A percentile compares a stretch with the other conserved stretches of the same genome.
Conservation (phyloP, 257 asterid species). For the Petunia secreta region DNA sequence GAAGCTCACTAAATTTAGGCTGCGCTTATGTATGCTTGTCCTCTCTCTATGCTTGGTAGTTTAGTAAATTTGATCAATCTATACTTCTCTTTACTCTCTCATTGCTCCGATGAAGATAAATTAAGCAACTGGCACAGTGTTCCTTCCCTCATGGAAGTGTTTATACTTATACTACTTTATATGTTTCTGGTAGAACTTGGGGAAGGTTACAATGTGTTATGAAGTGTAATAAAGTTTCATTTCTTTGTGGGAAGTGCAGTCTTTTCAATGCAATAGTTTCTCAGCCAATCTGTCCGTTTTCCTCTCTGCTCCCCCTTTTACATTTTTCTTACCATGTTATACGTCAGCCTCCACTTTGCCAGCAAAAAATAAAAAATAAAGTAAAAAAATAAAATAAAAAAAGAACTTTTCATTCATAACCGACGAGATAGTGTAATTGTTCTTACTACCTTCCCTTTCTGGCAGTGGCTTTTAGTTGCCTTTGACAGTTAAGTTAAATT, state of each 20-base stretch:
- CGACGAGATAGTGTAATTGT: background rate
- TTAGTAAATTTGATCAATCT: background rate
- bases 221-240: slow-evolving; percentile 4
- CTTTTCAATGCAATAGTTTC: background rate
- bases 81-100: background rate
- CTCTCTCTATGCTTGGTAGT: background rate
- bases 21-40: slow-evolving; percentile 23
- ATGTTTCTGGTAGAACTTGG: background rate
- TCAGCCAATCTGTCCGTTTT: background rate
- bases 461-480: slow-evolving; percentile 17
- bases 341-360: slow-evolving; percentile 18
- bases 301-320: slow-evolving; percentile 1
- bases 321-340: background rate
- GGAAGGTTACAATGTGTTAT: background rate
- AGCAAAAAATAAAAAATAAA: too few species aligned
- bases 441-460: slow-evolving; percentile 1
- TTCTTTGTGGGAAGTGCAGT: slow-evolving; percentile 18
- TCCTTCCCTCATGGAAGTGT: background rate
- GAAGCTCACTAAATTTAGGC: slow-evolving; percentile 7
- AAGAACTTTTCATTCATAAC: background rate
- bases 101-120: background rate
- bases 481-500: background rate
- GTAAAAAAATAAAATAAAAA: background rate
- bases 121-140: background rate
- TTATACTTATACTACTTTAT: slow-evolving; percentile 20